Percentiles rank a stretch among this genome's conserved stretches.
phyloP scores from a whole-genome alignment of 345 rosid genomes.

The Cardamine chenopodiifolia region DNA sequence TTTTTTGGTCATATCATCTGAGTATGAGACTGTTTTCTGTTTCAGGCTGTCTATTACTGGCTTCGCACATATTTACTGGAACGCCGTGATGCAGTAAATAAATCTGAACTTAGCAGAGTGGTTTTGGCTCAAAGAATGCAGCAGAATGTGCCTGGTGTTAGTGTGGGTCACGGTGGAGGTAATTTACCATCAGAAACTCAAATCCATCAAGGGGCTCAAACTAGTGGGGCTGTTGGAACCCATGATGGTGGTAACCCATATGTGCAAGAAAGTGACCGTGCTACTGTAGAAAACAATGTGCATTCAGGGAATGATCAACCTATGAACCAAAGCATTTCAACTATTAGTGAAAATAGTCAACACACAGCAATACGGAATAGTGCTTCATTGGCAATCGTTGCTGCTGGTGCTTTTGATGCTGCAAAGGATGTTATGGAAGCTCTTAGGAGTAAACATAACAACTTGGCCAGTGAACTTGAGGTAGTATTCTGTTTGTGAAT shows the following conservation, averaged over 20 bases:
- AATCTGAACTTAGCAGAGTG: constrained; percentile 72
- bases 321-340: constrained; percentile 67
- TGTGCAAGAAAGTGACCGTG: constrained; percentile 80
- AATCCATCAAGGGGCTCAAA: constrained; percentile 60
- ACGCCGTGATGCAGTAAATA: constrained; percentile 94
- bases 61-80: constrained; percentile 96
- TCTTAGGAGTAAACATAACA: constrained; percentile 90
- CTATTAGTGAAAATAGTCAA: constrained; percentile 64
- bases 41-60: constrained; percentile 97
- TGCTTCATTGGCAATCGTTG: constrained; percentile 70
- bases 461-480: constrained; percentile 96
- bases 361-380: constrained; percentile 63
- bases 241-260: constrained; percentile 74
- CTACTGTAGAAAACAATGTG: constrained; percentile 56
- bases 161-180: constrained; percentile 62
- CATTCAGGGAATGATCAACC: constrained; percentile 74
- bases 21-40: constrained; percentile 6
- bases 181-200: constrained; percentile 60
- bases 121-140: constrained; percentile 90
- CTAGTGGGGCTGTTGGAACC: constrained; percentile 59
- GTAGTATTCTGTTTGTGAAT: constrained; percentile 45
- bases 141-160: constrained; percentile 60
- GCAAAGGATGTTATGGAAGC: constrained; percentile 98
- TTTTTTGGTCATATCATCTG: constrained; percentile 23
- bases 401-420: constrained; percentile 88